These are phyloP conservation scores for Metschnikowia reukaufii DNA, from an alignment of 805 yeast genomes.

Conservation along the genomic window DNA sequence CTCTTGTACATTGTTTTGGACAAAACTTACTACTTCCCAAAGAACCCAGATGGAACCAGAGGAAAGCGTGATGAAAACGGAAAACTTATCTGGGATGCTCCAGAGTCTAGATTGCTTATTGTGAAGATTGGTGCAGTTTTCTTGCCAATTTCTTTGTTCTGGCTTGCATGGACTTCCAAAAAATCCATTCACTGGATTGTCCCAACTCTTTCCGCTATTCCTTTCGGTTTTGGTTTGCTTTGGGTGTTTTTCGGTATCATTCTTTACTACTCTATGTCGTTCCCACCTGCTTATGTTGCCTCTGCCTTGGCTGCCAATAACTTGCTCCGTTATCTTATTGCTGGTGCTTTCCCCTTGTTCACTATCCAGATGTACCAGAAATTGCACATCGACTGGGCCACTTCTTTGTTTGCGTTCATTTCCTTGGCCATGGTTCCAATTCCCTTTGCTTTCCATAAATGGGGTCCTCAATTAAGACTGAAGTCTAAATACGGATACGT, in stretches of 20 bases:
- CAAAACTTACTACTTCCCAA: constrained; percentile 49
- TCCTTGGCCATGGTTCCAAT: constrained; percentile 71
- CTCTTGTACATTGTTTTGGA: constrained; percentile 51
- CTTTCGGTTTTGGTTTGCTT: constrained; percentile 74
- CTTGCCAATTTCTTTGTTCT: constrained; percentile 68
- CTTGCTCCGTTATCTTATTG: constrained; percentile 68
- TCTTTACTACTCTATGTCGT: constrained; percentile 66
- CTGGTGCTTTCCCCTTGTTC: constrained; percentile 82
- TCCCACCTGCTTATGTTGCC: constrained; percentile 76
- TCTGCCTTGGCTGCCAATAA: constrained; percentile 91
- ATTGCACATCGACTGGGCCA: constrained; percentile 78
- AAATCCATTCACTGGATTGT: constrained; percentile 69
- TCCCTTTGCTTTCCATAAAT: constrained; percentile 65
- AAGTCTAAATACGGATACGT: constrained; percentile 60
- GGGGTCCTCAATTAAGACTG: constrained; percentile 58
- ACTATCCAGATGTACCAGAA: constrained; percentile 79
- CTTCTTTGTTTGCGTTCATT: constrained; percentile 63
- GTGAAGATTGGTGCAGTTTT: constrained; percentile 68
- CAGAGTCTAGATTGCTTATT: constrained; percentile 59
- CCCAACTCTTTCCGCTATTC: constrained; percentile 73
- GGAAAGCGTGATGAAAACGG: constrained; percentile 58
- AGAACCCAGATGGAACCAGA: constrained; percentile 60
- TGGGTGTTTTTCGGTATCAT: constrained; percentile 69
- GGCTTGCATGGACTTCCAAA: constrained; percentile 80
- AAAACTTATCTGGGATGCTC: constrained; percentile 52